Base-by-base conservation (phyloP, 495 filamentous ascomycete genomes). In the Pyronema domesticum region DNA sequence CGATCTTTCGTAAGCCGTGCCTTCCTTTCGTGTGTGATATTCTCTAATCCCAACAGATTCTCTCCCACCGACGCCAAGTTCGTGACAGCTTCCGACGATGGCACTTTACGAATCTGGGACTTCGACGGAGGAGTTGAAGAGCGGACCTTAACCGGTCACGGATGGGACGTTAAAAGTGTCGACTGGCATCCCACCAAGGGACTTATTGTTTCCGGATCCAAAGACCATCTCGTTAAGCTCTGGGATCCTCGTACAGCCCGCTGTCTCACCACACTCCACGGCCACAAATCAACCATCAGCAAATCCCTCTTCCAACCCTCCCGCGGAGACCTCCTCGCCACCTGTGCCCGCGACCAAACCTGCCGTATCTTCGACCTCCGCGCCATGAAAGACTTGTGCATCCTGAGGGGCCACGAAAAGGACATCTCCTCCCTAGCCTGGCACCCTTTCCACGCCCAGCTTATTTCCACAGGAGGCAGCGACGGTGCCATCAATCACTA, bases 131-230 rank as follows among this genome's bases (percentile, higher is more conserved):
- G 86, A 17, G 73, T 77, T 10, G 81, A 84, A 55, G 87, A 95
- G 65, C 82, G 81, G 0, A 81, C 82, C 0, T 68, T 98, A 6
- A 79, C 80, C 33, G 91, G 89, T 13, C 91, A 98, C 65, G 83
- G 86, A 52, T 98, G 91, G 91, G 91, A 98, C 65, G 86, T 85
- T 11, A 95, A 95, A 65, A 83, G 80, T 23, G 89, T 89, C 46
- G 91, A 98, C 65, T 98, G 91, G 91, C 91, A 98, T 70, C 89
- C 91, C 6, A 87, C 82, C 0, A 96, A 94, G 70, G 91, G 91
- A 0, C 68, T 98, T 8, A 74, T 98, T 42, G 91, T 95, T 37
- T 96, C 91, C 3, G 91, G 91, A 19, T 95, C 89, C 6, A 98
- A 98, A 68, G 91, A 98, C 62, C 89, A 95, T 69, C 73, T 89